These are phyloP conservation scores for Suhomyces xylopsoci DNA, from an alignment of 805 yeast genomes.

Conservation along the genomic window DNA sequence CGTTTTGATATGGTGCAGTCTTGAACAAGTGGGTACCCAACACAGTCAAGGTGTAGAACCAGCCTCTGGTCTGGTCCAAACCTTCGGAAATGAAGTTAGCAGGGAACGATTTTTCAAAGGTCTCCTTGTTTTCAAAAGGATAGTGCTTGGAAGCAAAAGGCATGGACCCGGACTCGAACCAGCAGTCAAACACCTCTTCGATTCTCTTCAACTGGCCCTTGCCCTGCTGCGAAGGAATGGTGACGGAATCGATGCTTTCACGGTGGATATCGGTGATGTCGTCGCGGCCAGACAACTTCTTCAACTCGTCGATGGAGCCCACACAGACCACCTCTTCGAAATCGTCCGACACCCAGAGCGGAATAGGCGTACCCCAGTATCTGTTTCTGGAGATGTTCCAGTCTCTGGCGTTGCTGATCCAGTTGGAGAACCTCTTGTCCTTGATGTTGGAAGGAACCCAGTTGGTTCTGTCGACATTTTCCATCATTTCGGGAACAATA, in stretches of 20 bases:
- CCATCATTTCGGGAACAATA: conserved; percentile 84
- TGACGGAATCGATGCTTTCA: conserved; percentile 84
- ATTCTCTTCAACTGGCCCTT: conserved; percentile 85
- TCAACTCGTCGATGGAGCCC: conserved; percentile 86
- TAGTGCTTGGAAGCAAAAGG: conserved; percentile 96
- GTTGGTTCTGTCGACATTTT: conserved; percentile 77
- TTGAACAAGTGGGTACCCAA: conserved; percentile 93
- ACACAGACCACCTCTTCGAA: conserved; percentile 88
- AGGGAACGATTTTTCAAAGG: conserved; percentile 76
- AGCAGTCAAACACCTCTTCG: conserved; percentile 98
- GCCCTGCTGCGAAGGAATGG: conserved; percentile 89
- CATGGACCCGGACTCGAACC: conserved; percentile 99
- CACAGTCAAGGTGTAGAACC: conserved; percentile 97
- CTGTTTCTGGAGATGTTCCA: conserved; percentile 98
- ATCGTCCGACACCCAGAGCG: conserved; percentile 96
- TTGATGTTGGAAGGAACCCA: conserved; percentile 94
- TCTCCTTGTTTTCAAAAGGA: conserved; percentile 84
- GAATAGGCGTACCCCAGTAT: conserved; percentile 99
- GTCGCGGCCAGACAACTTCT: conserved; percentile 74
- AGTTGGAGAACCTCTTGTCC: conserved; percentile 93
- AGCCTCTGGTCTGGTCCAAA: conserved; percentile 98
- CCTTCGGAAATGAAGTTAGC: conserved; percentile 99
- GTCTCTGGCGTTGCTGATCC: conserved; percentile 99
- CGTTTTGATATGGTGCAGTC: conserved; percentile 91
- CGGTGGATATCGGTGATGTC: conserved; percentile 91